Percentiles rank a stretch among this genome's conserved stretches.
Evolutionary conservation across 2,329 filamentous ascomycete genomes (phyloP).

Genomic region (Aspergillus costaricaensis): DNA sequence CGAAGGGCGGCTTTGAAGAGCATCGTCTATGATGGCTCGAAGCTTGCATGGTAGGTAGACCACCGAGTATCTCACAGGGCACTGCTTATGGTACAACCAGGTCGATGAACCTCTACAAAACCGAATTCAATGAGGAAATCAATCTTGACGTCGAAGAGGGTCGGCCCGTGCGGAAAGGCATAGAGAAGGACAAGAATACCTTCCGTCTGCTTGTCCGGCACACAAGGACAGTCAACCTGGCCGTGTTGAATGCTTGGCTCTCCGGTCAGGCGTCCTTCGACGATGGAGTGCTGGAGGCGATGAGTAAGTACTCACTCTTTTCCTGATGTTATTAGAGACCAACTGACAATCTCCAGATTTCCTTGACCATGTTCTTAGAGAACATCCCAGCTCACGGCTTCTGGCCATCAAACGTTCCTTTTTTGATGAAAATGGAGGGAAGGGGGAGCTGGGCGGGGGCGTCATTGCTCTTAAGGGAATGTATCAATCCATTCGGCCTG

Average conservation of each 20-base stretch:
- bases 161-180: slow-evolving; percentile 36
- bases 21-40: slow-evolving; percentile 81
- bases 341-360: slow-evolving; percentile 58
- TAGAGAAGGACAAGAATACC: slow-evolving; percentile 42
- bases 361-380: slow-evolving; percentile 83
- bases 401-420: slow-evolving; percentile 79
- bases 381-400: slow-evolving; percentile 69
- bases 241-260: slow-evolving; percentile 67
- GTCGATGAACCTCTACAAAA: slow-evolving; percentile 37
- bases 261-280: slow-evolving; percentile 61
- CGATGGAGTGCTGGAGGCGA: slow-evolving; percentile 70
- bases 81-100: slow-evolving; percentile 28
- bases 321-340: neutral
- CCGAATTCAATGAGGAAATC: slow-evolving; percentile 61
- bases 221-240: slow-evolving; percentile 70
- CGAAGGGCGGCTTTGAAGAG: slow-evolving; percentile 60
- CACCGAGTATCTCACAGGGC: slow-evolving; percentile 32
- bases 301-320: slow-evolving; percentile 57
- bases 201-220: slow-evolving; percentile 65
- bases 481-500: slow-evolving; percentile 80
- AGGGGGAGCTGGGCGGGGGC: slow-evolving; percentile 60
- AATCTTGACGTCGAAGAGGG: slow-evolving; percentile 71
- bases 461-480: slow-evolving; percentile 85
- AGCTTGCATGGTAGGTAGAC: slow-evolving; percentile 73
- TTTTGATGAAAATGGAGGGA: slow-evolving; percentile 61